Base-by-base conservation (phyloP, 208 protist genomes). In the Dictyostelium gargantuum region DNA sequence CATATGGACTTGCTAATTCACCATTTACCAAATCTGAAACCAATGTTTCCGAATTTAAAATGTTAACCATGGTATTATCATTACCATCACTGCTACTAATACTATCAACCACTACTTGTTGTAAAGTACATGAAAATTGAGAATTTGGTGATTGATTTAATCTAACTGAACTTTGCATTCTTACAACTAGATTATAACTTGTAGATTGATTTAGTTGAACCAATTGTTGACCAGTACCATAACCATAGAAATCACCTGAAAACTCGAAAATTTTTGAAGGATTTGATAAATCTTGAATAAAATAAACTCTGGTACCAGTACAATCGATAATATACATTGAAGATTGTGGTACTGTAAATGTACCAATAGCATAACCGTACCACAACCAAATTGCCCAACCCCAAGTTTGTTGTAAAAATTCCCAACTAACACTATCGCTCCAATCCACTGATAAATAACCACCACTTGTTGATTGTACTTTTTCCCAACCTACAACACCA, bases 361-460 rank as follows among this genome's bases (percentile, higher is more conserved):
- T 2, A 54, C 50, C 70, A 19, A 89, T 26, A 0, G 82, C 82
- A 77, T 79, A 89, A 13, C 68, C 82, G 79, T 89, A 89, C 66
- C 70, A 89, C 40, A 89, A 52, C 68, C 68, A 89, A 26, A 89
- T 68, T 35, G 40, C 6, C 82, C 82, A 89, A 42, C 82, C 68
- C 44, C 32, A 79, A 17, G 61, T 35, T 13, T 38, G 26, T 48
- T 89, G 48, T 26, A 76, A 68, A n/a, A 89, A 89, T 15, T 8
- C 13, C 82, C 82, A 89, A 52, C 56, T 21, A 6, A 79, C 35
- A 23, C 15, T 26, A 21, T 35, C 17, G n/a, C 13, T 70, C 66
- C 66, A 77, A 76, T 86, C 61, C 3, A 76, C 11, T 32, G 44
- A 63, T n/a, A 76, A 26, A n/a, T 9, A 26, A 1, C 40, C 66